Conservation (phyloP, 257 asterid species). For the Plectranthus barbatus region DNA sequence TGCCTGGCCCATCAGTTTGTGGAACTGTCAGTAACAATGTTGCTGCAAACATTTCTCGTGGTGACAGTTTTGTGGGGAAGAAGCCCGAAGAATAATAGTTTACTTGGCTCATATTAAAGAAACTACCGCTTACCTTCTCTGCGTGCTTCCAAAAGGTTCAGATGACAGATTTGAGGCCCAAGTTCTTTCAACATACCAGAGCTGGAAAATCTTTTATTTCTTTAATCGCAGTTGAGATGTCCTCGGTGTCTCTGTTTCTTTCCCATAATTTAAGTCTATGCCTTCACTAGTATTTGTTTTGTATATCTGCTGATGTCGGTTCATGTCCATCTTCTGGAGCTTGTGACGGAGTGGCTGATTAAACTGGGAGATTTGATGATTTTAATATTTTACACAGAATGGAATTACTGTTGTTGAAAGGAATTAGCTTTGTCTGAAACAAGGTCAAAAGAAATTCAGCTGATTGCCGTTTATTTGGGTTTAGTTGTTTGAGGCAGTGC, state of each 20-base stretch:
- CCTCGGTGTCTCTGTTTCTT: not conserved
- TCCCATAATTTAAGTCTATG: not conserved
- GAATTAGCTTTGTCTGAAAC: conserved; percentile 1
- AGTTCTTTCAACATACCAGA: not conserved
- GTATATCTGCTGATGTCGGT: not conserved
- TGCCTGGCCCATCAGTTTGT: conserved; percentile 1
- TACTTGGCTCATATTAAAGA: not conserved
- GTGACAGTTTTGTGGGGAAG: conserved; percentile 4
- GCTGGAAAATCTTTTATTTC: not conserved
- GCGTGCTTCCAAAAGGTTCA: conserved; percentile 12
- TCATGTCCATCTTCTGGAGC: conserved; percentile 1
- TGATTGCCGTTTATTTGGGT: no score
- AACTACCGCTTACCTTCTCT: not conserved
- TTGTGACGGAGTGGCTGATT: not conserved
- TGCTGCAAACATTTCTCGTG: conserved; percentile 1
- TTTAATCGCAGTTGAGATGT: conserved; percentile 4
- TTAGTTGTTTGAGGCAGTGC: no score
- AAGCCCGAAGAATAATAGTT: conserved; percentile 9
- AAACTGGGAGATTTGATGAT: not conserved
- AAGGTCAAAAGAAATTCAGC: no score
- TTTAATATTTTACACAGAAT: not conserved
- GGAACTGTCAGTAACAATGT: not conserved
- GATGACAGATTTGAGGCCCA: conserved; percentile 4
- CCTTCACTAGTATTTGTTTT: conserved; percentile 8
- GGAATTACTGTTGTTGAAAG: conserved; percentile 5